phyloP scores from a whole-genome alignment of 169 alveolate species.

The Eimeria sp. region DNA sequence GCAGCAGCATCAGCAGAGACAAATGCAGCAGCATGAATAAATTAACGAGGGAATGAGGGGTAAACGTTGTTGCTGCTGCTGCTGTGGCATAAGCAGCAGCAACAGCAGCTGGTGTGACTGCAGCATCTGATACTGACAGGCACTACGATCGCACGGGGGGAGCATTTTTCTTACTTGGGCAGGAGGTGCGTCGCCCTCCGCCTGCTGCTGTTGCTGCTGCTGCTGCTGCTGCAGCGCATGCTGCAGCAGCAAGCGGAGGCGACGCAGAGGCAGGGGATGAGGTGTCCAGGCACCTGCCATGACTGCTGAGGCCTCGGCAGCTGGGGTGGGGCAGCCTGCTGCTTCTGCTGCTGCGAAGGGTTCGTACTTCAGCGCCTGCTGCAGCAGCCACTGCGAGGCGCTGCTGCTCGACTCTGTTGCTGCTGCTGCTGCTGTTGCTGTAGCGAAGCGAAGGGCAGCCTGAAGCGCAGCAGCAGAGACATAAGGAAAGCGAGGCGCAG shows the following conservation, averaged over 20 bases:
- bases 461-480: conserved; percentile 28
- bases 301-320: conserved; percentile 30
- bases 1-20: conserved; percentile 16
- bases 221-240: conserved; percentile 62
- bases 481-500: not conserved
- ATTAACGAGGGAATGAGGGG: not conserved
- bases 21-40: not conserved
- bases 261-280: conserved; percentile 44
- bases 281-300: conserved; percentile 67
- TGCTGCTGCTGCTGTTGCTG: conserved; percentile 22
- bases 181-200: conserved; percentile 34
- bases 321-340: not conserved
- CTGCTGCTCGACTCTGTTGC: not conserved
- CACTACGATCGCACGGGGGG: not conserved
- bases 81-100: not conserved
- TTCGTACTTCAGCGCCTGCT: conserved; percentile 57
- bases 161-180: not conserved
- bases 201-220: conserved; percentile 62
- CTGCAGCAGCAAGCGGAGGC: conserved; percentile 67
- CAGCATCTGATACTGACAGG: not conserved
- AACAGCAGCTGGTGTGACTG: not conserved
- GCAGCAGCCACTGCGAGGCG: conserved; percentile 30
- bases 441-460: conserved; percentile 52
- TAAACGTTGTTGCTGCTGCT: not conserved
- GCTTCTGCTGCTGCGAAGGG: conserved; percentile 25